Conservation (phyloP, 176 grass and related monocot genomes). For the Triticum timopheevii region DNA sequence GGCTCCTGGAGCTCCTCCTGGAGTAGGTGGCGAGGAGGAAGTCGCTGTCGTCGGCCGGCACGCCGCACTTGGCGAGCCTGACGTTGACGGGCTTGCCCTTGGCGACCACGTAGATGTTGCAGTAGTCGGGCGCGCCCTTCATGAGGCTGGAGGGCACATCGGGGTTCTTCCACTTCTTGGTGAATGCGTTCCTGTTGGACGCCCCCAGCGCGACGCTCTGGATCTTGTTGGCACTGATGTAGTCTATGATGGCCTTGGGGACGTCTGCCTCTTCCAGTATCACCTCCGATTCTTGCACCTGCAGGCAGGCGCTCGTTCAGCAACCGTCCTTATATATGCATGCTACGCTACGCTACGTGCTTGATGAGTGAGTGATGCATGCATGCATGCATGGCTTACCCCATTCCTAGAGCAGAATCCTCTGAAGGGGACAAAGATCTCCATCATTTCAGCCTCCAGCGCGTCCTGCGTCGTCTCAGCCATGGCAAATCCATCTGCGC, state of each 20-base stretch:
- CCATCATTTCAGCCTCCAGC: constrained; percentile 58
- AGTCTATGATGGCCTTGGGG: constrained; percentile 70
- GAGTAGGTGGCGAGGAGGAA: constrained; percentile 12
- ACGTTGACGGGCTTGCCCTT: constrained; percentile 66
- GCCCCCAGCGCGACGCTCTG: constrained; percentile 74
- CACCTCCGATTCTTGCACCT: constrained; percentile 66
- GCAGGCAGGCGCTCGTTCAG: background rate
- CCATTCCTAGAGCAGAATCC: constrained; percentile 71
- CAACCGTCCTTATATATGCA: too few relatives aligned
- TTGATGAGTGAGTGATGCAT: too few relatives aligned
- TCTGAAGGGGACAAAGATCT: constrained; percentile 70
- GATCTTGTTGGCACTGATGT: constrained; percentile 59
- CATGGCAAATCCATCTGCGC: constrained; percentile 60
- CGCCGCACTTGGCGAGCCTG: constrained; percentile 58
- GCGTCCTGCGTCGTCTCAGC: constrained; percentile 43
- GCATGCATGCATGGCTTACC: constrained; percentile 29
- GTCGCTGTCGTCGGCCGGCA: constrained; percentile 30
- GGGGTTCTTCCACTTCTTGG: constrained; percentile 85
- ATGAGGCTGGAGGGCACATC: constrained; percentile 73
- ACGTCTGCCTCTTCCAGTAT: constrained; percentile 78
- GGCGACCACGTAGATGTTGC: constrained; percentile 72
- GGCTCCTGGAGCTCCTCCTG: constrained; percentile 38
- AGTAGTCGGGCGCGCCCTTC: constrained; percentile 73
- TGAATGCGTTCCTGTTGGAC: constrained; percentile 65
- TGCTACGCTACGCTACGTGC: too few relatives aligned